Evolutionary conservation across 2,329 filamentous ascomycete species (phyloP), one percentile per base, ranked within the genome.

Genomic region (Botryotinia narcissicola): DNA sequence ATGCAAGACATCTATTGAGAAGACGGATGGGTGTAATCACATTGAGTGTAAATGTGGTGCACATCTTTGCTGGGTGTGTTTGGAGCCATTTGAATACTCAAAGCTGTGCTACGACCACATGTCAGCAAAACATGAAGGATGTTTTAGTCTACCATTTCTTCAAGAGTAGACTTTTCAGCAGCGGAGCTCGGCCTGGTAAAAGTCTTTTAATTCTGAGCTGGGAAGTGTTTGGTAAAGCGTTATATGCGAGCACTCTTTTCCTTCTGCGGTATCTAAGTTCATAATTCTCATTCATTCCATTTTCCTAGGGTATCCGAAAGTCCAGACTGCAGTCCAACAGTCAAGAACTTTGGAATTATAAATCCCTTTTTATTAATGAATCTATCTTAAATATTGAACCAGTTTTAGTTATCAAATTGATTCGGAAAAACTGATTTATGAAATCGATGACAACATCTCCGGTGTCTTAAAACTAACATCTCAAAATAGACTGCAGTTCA

Each of bases 31-130:
- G 0, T 87, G 86, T 74, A 83, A 86, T 74, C 85, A 87, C 75
- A 84, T 87, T 74, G 76, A 74, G 0, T 87, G 86, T 73, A 59
- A 42, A 0, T 87, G 86, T 73, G 74, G 78, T 3, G 76, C 80
- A 1, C 83, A 86, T 73, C 84, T 87, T 44, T 87, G 85, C 74
- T 87, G 85, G 85, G 79, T 83, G 4, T 87, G 86, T 73, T 74
- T 86, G 78, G 73, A 71, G 20, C 77, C 76, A 0, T 86, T 86
- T 74, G 29, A 76, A 5, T 1, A 32, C 9, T 59, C 69, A 0
- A 12, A 4, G 1, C 40, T 63, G 42, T 80, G 78, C 70, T 81
- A 81, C 69, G 59, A 64, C 0, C 78, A 80, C 69, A 78, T 80
- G 77, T 72, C 25, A 1, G 72, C 63, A 44, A 9, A 29, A 8